Evolutionary conservation across 2,329 filamentous ascomycete genomes (phyloP).

Genomic region (Teratosphaeria zuluensis): DNA sequence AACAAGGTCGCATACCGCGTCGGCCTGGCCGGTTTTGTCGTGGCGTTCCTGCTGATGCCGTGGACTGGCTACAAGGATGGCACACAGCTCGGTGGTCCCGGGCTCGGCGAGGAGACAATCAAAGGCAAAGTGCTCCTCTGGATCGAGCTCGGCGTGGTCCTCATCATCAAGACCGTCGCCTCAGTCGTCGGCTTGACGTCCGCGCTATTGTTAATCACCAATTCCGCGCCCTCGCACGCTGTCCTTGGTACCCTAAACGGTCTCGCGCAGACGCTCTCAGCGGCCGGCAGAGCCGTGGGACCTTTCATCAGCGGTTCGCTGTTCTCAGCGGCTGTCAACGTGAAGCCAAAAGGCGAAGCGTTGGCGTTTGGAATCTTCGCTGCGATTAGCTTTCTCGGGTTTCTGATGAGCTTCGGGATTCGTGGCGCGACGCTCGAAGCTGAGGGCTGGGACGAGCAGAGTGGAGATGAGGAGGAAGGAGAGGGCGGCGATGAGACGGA

Average conservation of each 20-base stretch:
- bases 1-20: slow-evolving; percentile 77
- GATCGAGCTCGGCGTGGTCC: slow-evolving; percentile 64
- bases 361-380: slow-evolving; percentile 83
- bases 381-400: slow-evolving; percentile 70
- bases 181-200: slow-evolving; percentile 84
- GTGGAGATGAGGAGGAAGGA: slow-evolving; percentile 36
- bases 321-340: slow-evolving; percentile 66
- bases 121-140: slow-evolving; percentile 62
- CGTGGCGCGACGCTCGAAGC: slow-evolving; percentile 51
- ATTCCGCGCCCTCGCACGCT: slow-evolving; percentile 76
- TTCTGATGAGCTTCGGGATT: slow-evolving; percentile 70
- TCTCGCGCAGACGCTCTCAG: slow-evolving; percentile 85
- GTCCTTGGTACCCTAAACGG: slow-evolving; percentile 87
- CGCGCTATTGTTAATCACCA: slow-evolving; percentile 83
- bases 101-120: slow-evolving; percentile 39
- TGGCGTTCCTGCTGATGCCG: slow-evolving; percentile 80
- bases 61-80: slow-evolving; percentile 72
- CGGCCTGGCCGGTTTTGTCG: slow-evolving; percentile 66
- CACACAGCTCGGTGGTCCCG: slow-evolving; percentile 23
- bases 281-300: slow-evolving; percentile 76
- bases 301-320: slow-evolving; percentile 81
- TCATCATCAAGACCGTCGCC: slow-evolving; percentile 83
- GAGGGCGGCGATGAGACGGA: slow-evolving; percentile 27
- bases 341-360: slow-evolving; percentile 72
- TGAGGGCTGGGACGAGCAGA: slow-evolving; percentile 43